Evolutionary conservation across 116 monocot genomes (phyloP).

Genomic region (Phalaenopsis hybrid): DNA sequence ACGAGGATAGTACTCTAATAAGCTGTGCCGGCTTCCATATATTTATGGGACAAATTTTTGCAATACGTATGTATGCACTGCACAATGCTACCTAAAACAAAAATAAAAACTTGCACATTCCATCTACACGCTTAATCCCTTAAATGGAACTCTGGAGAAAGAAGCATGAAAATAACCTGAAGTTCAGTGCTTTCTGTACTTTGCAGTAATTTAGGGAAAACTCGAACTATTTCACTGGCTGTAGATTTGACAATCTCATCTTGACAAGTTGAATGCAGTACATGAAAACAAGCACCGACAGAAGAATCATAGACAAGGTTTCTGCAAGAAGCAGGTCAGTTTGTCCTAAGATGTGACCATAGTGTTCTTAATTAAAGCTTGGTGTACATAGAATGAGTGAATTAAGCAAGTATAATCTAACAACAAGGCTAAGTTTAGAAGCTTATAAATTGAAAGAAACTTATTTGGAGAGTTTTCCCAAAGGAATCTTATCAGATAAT

Average conservation of each 20-base stretch:
- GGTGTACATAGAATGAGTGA: not conserved
- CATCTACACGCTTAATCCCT: not conserved
- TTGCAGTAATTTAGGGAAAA: slow-evolving; percentile 48
- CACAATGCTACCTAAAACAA: slow-evolving; percentile 71
- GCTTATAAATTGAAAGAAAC: too few relatives aligned
- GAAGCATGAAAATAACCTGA: slow-evolving; percentile 42
- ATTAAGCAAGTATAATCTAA: not conserved
- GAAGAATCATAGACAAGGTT: slow-evolving; percentile 66
- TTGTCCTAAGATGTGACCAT: not conserved
- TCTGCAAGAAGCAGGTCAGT: slow-evolving; percentile 37
- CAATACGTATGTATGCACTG: slow-evolving; percentile 65
- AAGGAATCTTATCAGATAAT: not conserved
- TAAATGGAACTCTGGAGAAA: not conserved
- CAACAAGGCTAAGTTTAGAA: not conserved
- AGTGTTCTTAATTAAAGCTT: not conserved
- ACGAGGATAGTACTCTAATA: slow-evolving; percentile 38
- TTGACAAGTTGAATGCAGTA: slow-evolving; percentile 57
- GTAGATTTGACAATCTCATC: slow-evolving; percentile 64
- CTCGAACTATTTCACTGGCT: slow-evolving; percentile 54
- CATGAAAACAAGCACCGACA: slow-evolving; percentile 74
- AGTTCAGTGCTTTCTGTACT: slow-evolving; percentile 69
- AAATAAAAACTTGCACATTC: slow-evolving; percentile 11
- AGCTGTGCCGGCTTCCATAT: slow-evolving; percentile 73
- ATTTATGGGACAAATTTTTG: slow-evolving; percentile 55
- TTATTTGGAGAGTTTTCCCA: too few relatives aligned